Conservation (phyloP, 768 basidiomycete species). For the Suillus placidus region DNA sequence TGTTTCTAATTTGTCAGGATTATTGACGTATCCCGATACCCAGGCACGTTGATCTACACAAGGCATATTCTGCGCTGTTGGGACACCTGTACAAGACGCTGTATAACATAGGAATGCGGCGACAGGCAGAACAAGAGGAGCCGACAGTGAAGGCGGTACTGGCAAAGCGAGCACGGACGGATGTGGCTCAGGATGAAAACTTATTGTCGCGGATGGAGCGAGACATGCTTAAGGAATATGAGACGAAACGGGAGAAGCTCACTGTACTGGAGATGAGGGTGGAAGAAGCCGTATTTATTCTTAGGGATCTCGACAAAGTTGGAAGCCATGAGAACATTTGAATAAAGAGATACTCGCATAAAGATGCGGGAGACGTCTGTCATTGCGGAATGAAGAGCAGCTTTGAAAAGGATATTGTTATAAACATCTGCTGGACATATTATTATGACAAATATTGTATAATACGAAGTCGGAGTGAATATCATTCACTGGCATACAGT, state of each 20-base stretch:
- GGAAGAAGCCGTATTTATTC: conserved; percentile 86
- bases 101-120: conserved; percentile 79
- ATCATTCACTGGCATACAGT: too few species aligned
- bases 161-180: conserved; percentile 77
- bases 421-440: too few species aligned
- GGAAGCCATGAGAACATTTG: conserved; percentile 49
- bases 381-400: too few species aligned
- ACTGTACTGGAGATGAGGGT: conserved; percentile 81
- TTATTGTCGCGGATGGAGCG: conserved; percentile 76
- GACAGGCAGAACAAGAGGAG: conserved; percentile 72
- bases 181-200: conserved; percentile 77
- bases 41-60: conserved; percentile 88
- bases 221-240: conserved; percentile 73
- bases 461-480: too few species aligned
- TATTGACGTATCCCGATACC: conserved; percentile 18
- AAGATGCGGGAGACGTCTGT: neutral
- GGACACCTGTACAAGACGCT: conserved; percentile 86
- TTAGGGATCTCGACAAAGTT: conserved; percentile 72
- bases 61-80: conserved; percentile 79
- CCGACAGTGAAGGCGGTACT: conserved; percentile 70
- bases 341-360: neutral
- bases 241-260: conserved; percentile 72
- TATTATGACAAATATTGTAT: too few species aligned
- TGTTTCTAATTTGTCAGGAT: neutral
- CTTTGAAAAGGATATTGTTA: too few species aligned